phyloP scores from a whole-genome alignment of 176 grass and related monocot genomes.

The Aegilops speltoides region DNA sequence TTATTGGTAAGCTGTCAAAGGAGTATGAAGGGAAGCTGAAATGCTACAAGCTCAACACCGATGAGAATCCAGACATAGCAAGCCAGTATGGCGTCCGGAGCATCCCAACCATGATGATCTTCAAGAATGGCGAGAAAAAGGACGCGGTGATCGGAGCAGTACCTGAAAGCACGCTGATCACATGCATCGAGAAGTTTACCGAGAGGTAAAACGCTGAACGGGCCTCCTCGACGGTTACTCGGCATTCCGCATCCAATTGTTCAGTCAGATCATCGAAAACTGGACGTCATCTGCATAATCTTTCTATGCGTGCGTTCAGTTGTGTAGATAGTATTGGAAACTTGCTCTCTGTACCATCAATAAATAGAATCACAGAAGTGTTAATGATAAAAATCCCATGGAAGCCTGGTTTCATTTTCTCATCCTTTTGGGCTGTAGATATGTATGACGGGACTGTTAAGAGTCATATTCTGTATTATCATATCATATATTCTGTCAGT shows the following conservation, averaged over 20 bases:
- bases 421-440: slow-evolving; percentile 19
- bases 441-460: neutral
- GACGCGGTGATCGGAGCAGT: slow-evolving; percentile 80
- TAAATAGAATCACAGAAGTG: neutral
- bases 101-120: slow-evolving; percentile 84
- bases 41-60: slow-evolving; percentile 84
- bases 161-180: slow-evolving; percentile 59
- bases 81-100: slow-evolving; percentile 69
- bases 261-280: neutral
- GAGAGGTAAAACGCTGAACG: slow-evolving; percentile 19
- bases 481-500: neutral
- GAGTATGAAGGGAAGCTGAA: slow-evolving; percentile 83
- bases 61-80: slow-evolving; percentile 68
- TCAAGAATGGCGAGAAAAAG: slow-evolving; percentile 83
- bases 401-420: neutral
- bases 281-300: neutral
- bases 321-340: slow-evolving; percentile 16
- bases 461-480: neutral
- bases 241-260: neutral
- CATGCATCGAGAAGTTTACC: slow-evolving; percentile 62
- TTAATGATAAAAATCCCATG: neutral
- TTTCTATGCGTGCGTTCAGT: neutral
- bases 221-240: neutral
- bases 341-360: neutral
- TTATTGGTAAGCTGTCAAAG: slow-evolving; percentile 72